Base-by-base conservation (phyloP, 2,329 filamentous ascomycete species). In the Neophaeococcomyces mojaviensis region DNA sequence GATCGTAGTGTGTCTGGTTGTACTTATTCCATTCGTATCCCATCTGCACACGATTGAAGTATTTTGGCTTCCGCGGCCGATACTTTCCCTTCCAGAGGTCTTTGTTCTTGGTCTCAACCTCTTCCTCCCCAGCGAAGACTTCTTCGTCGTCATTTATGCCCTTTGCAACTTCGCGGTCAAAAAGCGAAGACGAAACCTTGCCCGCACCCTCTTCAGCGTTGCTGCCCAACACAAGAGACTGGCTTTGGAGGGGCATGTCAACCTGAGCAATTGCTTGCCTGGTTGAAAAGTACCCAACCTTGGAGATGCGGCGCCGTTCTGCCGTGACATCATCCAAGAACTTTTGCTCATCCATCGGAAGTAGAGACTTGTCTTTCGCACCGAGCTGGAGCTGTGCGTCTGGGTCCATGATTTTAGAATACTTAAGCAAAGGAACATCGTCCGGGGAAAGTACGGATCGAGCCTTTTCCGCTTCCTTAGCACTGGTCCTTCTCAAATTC, bases 21-120 rank as follows among this genome's bases (percentile, higher is more conserved):
- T 98, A 98, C 68, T 98, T 98, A 73, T 98, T 98, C 92, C 92
- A 98, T 66, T 98, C 92, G 65, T 97, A 98, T 44, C 92, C 92
- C 86, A 96, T 96, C 66, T 95, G 89, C 38, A 97, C 89, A 33
- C 92, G 84, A 63, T 97, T 97, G 76, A 98, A 98, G 68, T 96
- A 97, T 49, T 85, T 81, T 10, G 92, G 92, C 67, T 97, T 98
- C 52, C 92, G 79, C 6, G 90, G 88, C 32, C 84, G 79, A 65
- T 94, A 85, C 66, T 90, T 88, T 61, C 81, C 80, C 4, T 84
- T 82, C 88, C 88, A 95, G 3, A 44, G 15, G 10, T 42, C 19
- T 20, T 42, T 42, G 24, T 37, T 39, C 15, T 33, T 68, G 8
- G 77, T 78, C 26, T 75, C 70, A 20, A 95, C 81, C 33, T 82